phyloP scores from a whole-genome alignment of 495 filamentous ascomycete genomes.

The Aspergillus nanangensis region DNA sequence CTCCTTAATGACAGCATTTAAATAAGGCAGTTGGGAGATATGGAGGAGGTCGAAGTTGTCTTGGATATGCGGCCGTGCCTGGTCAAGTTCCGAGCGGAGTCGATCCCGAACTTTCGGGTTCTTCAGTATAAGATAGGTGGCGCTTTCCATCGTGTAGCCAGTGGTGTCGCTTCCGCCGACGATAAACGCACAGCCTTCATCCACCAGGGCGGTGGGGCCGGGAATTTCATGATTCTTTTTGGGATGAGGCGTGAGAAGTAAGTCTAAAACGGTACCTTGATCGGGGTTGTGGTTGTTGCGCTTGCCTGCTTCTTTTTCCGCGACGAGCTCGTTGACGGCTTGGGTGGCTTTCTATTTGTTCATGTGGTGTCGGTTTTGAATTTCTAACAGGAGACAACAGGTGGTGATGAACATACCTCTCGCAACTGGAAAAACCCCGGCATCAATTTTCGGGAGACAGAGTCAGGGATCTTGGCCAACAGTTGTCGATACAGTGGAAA shows the following conservation, averaged over 20 bases:
- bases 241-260: not conserved
- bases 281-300: too few species aligned
- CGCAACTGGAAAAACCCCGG: too few species aligned
- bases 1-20: too few species aligned
- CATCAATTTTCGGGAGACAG: too few species aligned
- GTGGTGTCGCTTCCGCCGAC: constrained; percentile 3
- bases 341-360: not conserved
- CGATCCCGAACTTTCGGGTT: not conserved
- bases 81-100: not conserved
- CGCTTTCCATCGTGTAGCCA: not conserved
- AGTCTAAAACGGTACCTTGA: not conserved
- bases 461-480: too few species aligned
- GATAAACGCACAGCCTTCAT: not conserved
- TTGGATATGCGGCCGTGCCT: not conserved
- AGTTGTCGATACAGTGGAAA: too few species aligned
- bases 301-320: not conserved
- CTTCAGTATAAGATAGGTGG: not conserved
- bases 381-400: too few species aligned
- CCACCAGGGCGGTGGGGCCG: not conserved
- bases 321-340: not conserved
- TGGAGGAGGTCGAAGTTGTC: not conserved
- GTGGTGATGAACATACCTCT: too few species aligned
- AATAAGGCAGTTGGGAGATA: not conserved
- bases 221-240: not conserved
- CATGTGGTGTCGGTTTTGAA: too few species aligned